phyloP scores from a whole-genome alignment of 306 rosid species.

The Vigna nakashimae region DNA sequence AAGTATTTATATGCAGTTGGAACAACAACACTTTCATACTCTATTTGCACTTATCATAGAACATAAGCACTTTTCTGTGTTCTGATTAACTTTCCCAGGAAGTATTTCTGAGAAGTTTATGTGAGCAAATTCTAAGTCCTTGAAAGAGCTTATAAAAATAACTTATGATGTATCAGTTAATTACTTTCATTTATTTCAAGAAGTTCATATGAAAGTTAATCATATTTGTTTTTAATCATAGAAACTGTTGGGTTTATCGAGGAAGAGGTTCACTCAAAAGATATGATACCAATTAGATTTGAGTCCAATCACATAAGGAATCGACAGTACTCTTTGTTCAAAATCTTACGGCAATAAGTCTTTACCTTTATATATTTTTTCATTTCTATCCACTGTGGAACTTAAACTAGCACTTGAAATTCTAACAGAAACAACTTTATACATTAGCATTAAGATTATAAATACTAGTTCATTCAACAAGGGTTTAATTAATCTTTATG shows the following conservation, averaged over 20 bases:
- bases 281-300: too few species aligned
- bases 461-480: neutral
- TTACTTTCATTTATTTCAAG: neutral
- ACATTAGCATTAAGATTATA: neutral
- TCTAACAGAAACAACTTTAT: neutral
- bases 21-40: neutral
- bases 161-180: neutral
- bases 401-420: too few species aligned
- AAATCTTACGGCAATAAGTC: rapidly evolving
- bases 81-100: too few species aligned
- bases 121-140: too few species aligned
- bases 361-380: too few species aligned
- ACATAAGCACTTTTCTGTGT: neutral
- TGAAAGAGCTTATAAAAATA: neutral
- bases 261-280: rapidly evolving
- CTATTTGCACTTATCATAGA: neutral
- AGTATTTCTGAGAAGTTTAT: too few species aligned
- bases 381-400: too few species aligned
- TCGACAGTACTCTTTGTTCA: rapidly evolving
- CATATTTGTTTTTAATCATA: neutral
- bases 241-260: too few species aligned
- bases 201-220: neutral
- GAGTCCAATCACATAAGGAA: too few species aligned
- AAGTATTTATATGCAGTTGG: neutral
- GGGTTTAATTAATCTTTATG: neutral